These are phyloP conservation scores for Nitzschia sp. DNA, from an alignment of 108 stramenopile genomes.

Conservation along the genomic window DNA sequence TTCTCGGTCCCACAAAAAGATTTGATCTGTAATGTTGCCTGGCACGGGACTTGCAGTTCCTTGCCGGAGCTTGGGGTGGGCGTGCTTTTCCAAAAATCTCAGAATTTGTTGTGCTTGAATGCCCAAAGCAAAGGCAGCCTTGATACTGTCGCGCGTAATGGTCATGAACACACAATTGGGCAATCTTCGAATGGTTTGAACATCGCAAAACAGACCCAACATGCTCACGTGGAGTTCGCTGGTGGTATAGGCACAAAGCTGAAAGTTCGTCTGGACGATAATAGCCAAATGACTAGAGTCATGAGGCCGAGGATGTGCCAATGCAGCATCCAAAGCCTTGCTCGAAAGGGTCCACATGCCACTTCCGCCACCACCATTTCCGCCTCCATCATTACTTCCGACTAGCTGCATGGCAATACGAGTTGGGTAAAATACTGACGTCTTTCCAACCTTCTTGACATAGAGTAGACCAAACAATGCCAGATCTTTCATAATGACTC, in stretches of 20 bases:
- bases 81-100: conserved; percentile 86
- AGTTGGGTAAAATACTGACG: conserved; percentile 75
- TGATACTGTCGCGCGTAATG: conserved; percentile 83
- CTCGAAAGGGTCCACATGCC: conserved; percentile 50
- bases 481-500: conserved; percentile 72
- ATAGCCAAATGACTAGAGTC: conserved; percentile 76
- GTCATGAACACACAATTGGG: conserved; percentile 86
- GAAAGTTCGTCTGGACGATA: conserved; percentile 92
- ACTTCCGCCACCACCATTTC: conserved; percentile 12
- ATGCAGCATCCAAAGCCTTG: conserved; percentile 63
- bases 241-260: conserved; percentile 88
- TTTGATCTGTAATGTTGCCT: conserved; percentile 86
- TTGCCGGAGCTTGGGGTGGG: conserved; percentile 79
- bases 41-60: conserved; percentile 59
- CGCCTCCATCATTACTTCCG: conserved; percentile 16
- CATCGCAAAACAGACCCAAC: conserved; percentile 85
- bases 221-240: conserved; percentile 80
- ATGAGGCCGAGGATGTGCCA: conserved; percentile 66
- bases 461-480: conserved; percentile 75
- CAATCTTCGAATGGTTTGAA: conserved; percentile 68
- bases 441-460: conserved; percentile 58
- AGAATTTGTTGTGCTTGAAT: conserved; percentile 85
- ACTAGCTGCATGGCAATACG: conserved; percentile 79
- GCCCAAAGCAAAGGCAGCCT: conserved; percentile 74
- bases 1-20: conserved; percentile 88